Evolutionary conservation across 441 rosid species (phyloP), one percentile per base, ranked within the genome.

Genomic region (Eugenia klotzschiana): DNA sequence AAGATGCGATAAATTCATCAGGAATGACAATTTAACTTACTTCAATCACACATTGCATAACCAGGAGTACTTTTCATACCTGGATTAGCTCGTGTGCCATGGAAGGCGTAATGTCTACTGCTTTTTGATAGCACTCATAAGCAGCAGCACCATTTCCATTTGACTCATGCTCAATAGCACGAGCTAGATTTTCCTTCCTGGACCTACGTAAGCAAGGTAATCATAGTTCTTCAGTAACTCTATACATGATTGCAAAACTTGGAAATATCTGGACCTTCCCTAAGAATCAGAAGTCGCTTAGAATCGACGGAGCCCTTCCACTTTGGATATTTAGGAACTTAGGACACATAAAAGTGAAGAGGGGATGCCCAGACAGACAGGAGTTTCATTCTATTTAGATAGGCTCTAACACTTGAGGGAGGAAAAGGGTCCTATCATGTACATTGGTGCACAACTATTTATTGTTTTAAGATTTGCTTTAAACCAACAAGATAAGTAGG

Each of bases 41-140:
- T 29, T 69, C 37, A 69, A 69, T 14, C 11, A 37, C 46, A 33
- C 77, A 37, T n/a, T 8, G 18, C 73, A 60, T 60, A 22, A 60
- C 73, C 20, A 9, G 41, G 18, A 60, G 15, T n/a, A n/a, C 51
- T n/a, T 82, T 58, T 79, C 87, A 51, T 87, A 95, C 99, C 96
- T 91, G 93, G 89, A 95, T 97, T 74, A 97, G 87, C 37, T 94
- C 94, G 80, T 91, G 92, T 33, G 98, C 99, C 88, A 93, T 94
- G 81, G 90, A 89, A 87, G 98, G 99, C 26, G 99, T 91, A 86
- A 95, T 97, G 85, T 95, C 98, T 80, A 97, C 95, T 85, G 98
- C 98, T 89, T 97, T 95, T 86, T 94, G 97, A 88, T 91, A 97
- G 88, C 94, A 97, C 79, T 94, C 98, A 85, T 94, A 95, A 81